Conservation (phyloP, 2,329 filamentous ascomycete genomes). For the Epichloe sibirici region DNA sequence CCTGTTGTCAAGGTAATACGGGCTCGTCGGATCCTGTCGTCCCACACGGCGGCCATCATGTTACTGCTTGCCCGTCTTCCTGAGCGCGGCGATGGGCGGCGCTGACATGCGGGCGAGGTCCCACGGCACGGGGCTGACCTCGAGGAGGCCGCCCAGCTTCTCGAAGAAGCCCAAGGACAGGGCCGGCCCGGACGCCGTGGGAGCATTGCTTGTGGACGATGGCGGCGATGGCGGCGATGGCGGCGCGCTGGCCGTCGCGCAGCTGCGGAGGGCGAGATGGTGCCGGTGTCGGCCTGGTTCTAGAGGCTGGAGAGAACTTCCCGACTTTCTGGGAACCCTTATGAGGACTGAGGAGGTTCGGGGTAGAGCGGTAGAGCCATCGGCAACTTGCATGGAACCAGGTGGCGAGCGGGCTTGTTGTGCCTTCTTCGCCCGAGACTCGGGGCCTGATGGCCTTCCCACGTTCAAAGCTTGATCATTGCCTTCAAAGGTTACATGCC, state of each 20-base stretch:
- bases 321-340: neutral
- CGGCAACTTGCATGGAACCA: too few relatives aligned
- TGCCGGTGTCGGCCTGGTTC: slow-evolving; percentile 35
- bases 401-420: too few relatives aligned
- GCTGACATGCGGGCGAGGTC: slow-evolving; percentile 24
- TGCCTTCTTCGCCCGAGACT: too few relatives aligned
- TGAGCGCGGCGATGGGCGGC: slow-evolving; percentile 26
- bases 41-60: slow-evolving; percentile 27
- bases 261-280: slow-evolving; percentile 31
- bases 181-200: slow-evolving; percentile 45
- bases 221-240: slow-evolving; percentile 50
- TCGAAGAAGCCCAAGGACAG: slow-evolving; percentile 44
- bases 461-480: too few relatives aligned
- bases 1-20: slow-evolving; percentile 30
- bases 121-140: slow-evolving; percentile 26
- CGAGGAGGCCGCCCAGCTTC: slow-evolving; percentile 28
- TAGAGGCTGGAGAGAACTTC: slow-evolving; percentile 39
- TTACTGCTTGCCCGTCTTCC: slow-evolving; percentile 26
- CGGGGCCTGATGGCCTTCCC: too few relatives aligned
- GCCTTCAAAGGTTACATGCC: too few relatives aligned
- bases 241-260: slow-evolving; percentile 42
- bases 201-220: slow-evolving; percentile 53
- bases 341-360: too few relatives aligned
- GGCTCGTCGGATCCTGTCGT: slow-evolving; percentile 29
- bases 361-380: too few relatives aligned